A percentile compares a stretch with the other conserved stretches of the same genome.
These are phyloP conservation scores for Phytophthora sp. DNA, from an alignment of 352 stramenopile genomes.

Conservation along the genomic window DNA sequence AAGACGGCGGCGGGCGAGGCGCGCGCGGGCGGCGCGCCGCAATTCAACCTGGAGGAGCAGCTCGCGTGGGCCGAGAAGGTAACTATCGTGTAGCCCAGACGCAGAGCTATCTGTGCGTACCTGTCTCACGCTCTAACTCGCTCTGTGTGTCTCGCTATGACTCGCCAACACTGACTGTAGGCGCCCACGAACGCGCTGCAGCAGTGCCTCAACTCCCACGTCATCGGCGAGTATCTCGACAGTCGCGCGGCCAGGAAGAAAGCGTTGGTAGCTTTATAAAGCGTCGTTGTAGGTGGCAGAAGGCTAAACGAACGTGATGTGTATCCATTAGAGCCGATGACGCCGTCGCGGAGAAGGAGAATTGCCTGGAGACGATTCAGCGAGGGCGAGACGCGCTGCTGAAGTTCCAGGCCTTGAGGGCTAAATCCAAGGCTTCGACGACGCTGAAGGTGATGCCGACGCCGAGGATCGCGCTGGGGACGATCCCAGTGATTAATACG, in stretches of 20 bases:
- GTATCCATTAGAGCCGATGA: slow-evolving; percentile 7
- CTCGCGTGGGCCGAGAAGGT: slow-evolving; percentile 67
- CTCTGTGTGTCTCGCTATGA: neutral
- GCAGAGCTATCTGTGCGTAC: neutral
- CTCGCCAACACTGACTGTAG: slow-evolving; percentile 7
- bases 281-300: neutral
- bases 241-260: slow-evolving; percentile 53
- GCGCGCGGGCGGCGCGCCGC: slow-evolving; percentile 16
- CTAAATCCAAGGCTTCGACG: slow-evolving; percentile 29
- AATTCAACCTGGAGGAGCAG: slow-evolving; percentile 68
- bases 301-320: neutral
- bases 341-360: slow-evolving; percentile 38
- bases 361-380: slow-evolving; percentile 53
- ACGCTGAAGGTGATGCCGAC: slow-evolving; percentile 58
- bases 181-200: slow-evolving; percentile 56
- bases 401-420: slow-evolving; percentile 42
- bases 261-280: slow-evolving; percentile 30
- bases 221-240: slow-evolving; percentile 78
- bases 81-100: neutral
- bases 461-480: slow-evolving; percentile 37
- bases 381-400: slow-evolving; percentile 45
- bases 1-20: neutral
- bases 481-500: slow-evolving; percentile 27
- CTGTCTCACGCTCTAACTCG: slow-evolving; percentile 5
- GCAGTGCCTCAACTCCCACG: slow-evolving; percentile 81